Evolutionary conservation across 129 eudicot genomes (phyloP).

Genomic region (Arctium minus): DNA sequence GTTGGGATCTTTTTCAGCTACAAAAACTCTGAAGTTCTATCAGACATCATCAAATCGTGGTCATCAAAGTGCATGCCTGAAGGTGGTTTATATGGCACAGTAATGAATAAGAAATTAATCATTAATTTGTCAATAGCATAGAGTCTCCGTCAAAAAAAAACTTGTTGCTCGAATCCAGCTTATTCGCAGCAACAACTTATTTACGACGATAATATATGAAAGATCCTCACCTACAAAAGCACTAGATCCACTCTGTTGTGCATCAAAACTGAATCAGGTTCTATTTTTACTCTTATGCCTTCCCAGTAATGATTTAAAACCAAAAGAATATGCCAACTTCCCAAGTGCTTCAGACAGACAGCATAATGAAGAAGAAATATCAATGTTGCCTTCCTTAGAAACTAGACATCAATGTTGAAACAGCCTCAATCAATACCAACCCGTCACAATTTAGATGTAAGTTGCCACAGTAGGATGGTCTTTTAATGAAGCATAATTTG

Average conservation of each 20-base stretch:
- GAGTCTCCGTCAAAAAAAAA: not conserved
- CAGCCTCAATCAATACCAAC: conserved; percentile 43
- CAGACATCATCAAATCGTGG: not conserved
- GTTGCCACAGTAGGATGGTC: too few relatives aligned
- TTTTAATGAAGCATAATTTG: too few relatives aligned
- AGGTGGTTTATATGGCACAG: not conserved
- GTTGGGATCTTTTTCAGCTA: not conserved
- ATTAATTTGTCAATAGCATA: not conserved
- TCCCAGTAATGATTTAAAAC: not conserved
- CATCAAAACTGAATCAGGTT: not conserved
- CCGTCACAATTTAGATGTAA: conserved; percentile 20
- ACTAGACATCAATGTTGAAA: not conserved
- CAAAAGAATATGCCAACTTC: not conserved
- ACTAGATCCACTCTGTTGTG: not conserved
- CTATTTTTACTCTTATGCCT: not conserved
- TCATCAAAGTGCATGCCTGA: not conserved
- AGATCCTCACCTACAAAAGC: not conserved
- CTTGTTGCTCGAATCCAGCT: not conserved
- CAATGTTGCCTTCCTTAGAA: not conserved
- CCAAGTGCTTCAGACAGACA: not conserved
- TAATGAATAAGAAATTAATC: too few relatives aligned
- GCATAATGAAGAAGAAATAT: not conserved
- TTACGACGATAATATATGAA: not conserved
- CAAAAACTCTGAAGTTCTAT: not conserved
- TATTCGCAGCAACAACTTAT: not conserved